Percentiles rank a stretch among this genome's conserved stretches.
These are phyloP conservation scores for Parmelia sp. DNA, from an alignment of 495 filamentous ascomycete genomes.

Conservation along the genomic window DNA sequence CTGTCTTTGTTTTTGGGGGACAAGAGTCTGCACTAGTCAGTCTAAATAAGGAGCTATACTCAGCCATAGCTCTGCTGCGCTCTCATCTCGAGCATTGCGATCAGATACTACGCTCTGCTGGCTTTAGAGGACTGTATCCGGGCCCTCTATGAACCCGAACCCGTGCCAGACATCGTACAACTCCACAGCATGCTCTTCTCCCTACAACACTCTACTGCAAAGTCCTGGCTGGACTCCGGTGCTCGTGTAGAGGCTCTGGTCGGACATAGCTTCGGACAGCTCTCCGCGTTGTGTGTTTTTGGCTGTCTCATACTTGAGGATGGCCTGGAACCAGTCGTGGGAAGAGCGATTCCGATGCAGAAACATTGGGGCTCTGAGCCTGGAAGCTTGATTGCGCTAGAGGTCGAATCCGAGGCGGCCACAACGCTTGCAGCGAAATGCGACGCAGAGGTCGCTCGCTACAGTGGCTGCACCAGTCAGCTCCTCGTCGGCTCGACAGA, in stretches of 20 bases:
- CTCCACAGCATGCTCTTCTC: slow-evolving; percentile 45
- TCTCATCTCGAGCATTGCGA: slow-evolving; percentile 38
- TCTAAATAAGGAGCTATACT: slow-evolving; percentile 30
- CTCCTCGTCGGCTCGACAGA: slow-evolving; percentile 30
- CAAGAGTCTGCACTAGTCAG: slow-evolving; percentile 25
- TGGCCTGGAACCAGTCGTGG: slow-evolving; percentile 37
- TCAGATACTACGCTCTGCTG: slow-evolving; percentile 22
- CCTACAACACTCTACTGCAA: slow-evolving; percentile 44
- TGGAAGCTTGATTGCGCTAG: slow-evolving; percentile 43
- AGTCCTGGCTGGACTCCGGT: slow-evolving; percentile 44
- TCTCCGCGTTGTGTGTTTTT: slow-evolving; percentile 36
- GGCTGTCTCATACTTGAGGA: slow-evolving; percentile 35
- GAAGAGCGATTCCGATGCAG: slow-evolving; percentile 39
- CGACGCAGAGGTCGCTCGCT: slow-evolving; percentile 37
- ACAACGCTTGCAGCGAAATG: not conserved
- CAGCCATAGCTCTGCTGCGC: slow-evolving; percentile 29
- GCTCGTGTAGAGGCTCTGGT: slow-evolving; percentile 34
- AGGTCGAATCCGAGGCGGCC: slow-evolving; percentile 12
- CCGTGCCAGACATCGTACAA: slow-evolving; percentile 38
- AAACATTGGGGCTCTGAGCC: slow-evolving; percentile 40
- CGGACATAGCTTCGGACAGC: slow-evolving; percentile 48
- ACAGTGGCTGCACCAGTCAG: slow-evolving; percentile 32
- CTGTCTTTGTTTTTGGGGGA: slow-evolving; percentile 34
- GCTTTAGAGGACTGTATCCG: slow-evolving; percentile 37
- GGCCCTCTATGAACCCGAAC: slow-evolving; percentile 36